Percentiles rank a stretch among this genome's conserved stretches.
Evolutionary conservation across 495 filamentous ascomycete species (phyloP).

Genomic region (Lepraria neglecta): DNA sequence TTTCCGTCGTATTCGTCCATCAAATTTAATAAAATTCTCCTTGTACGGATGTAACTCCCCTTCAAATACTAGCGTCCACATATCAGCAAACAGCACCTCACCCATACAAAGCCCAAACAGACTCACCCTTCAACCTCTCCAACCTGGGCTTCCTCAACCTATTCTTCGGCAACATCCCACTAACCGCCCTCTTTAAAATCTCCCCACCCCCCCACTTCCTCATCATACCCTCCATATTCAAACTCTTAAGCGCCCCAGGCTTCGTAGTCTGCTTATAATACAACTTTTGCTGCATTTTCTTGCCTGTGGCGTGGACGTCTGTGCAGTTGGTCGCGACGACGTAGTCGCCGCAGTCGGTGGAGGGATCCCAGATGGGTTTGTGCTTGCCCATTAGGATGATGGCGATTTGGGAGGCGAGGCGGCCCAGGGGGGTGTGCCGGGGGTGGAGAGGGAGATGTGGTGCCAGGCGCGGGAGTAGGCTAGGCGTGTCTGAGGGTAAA

Average conservation of each 20-base stretch:
- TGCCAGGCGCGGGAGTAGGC: conserved; percentile 97
- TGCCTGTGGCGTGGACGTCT: conserved; percentile 79
- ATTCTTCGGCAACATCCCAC: conserved; percentile 98
- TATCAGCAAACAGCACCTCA: conserved; percentile 13
- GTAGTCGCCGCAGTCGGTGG: conserved; percentile 98
- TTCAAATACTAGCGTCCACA: conserved; percentile 63
- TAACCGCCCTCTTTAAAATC: conserved; percentile 84
- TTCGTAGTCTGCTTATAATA: conserved; percentile 92
- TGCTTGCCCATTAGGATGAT: conserved; percentile 95
- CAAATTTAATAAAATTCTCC: conserved; percentile 72
- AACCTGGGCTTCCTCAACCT: conserved; percentile 75
- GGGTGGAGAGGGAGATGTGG: conserved; percentile 64
- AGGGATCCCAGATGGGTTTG: conserved; percentile 95
- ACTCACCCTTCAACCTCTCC: conserved; percentile 77
- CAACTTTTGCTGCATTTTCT: conserved; percentile 85
- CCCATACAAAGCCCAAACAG: conserved; percentile 7
- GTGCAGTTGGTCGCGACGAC: conserved; percentile 88
- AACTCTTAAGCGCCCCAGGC: conserved; percentile 75
- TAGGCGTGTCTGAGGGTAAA: conserved; percentile 66
- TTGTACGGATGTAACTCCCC: conserved; percentile 85
- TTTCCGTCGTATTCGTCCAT: conserved; percentile 30
- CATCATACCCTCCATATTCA: conserved; percentile 94
- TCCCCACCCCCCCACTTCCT: conserved; percentile 90
- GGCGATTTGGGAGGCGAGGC: conserved; percentile 86
- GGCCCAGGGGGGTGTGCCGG: conserved; percentile 59